These are phyloP conservation scores for Leccinum huronense DNA, from an alignment of 1,284 basidiomycete genomes.

Conservation along the genomic window DNA sequence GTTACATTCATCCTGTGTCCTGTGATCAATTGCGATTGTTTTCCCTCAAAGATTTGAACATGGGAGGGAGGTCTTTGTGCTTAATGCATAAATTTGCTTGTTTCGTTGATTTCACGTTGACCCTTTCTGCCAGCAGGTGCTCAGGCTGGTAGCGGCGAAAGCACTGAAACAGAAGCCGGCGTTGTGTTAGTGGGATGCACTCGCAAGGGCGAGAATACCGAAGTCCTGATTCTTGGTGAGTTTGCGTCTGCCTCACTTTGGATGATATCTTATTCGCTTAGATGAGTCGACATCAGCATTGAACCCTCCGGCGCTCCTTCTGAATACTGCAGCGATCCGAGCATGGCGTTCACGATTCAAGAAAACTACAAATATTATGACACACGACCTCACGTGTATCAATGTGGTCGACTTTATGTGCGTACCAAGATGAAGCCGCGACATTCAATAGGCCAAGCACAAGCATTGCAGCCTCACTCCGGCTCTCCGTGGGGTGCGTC, in stretches of 20 bases:
- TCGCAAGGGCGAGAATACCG: conserved; percentile 86
- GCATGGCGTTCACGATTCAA: conserved; percentile 61
- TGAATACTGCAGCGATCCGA: conserved; percentile 89
- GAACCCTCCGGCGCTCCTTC: conserved; percentile 82
- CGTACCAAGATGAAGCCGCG: conserved; percentile 48
- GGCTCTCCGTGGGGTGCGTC: conserved; percentile 28
- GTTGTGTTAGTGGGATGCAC: conserved; percentile 91
- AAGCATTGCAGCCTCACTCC: conserved; percentile 24
- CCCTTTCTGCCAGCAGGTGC: no score
- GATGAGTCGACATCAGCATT: conserved; percentile 97
- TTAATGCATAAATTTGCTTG: no score
- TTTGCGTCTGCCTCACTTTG: conserved; percentile 20
- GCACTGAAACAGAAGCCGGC: conserved; percentile 53
- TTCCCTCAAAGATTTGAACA: no score
- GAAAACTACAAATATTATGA: conserved; percentile 94
- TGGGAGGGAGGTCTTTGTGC: no score
- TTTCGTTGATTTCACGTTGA: no score
- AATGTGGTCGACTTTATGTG: conserved; percentile 82
- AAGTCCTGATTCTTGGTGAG: conserved; percentile 88
- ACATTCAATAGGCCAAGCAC: conserved; percentile 28
- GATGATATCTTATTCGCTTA: conserved; percentile 33
- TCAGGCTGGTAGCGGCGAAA: conserved; percentile 36
- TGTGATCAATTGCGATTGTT: no score
- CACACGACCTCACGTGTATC: conserved; percentile 92
- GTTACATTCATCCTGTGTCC: no score